Percentiles rank a stretch among this genome's conserved stretches.
These are phyloP conservation scores for Macrolepiota albuminosa DNA, from an alignment of 768 basidiomycete genomes.

Conservation along the genomic window DNA sequence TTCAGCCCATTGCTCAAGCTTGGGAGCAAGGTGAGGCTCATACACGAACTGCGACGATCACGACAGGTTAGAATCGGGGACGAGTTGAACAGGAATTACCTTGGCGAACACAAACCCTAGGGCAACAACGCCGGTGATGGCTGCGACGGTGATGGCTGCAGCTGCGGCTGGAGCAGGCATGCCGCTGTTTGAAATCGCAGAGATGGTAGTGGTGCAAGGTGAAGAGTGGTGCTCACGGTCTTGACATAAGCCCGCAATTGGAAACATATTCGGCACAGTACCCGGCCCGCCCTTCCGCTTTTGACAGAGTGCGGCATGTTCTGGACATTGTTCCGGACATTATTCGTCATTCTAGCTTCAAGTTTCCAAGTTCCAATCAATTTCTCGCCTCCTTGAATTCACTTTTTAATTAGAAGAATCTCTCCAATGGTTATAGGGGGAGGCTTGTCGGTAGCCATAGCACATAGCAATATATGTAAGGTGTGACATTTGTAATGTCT, in stretches of 20 bases:
- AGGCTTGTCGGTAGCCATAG: background rate
- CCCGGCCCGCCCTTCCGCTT: background rate
- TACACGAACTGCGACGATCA: constrained; percentile 50
- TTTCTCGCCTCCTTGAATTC: background rate
- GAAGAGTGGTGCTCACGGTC: constrained; percentile 1
- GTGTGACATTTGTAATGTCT: background rate
- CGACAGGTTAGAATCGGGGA: background rate
- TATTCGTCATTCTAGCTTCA: background rate
- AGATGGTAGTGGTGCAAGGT: constrained; percentile 8
- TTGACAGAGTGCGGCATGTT: background rate
- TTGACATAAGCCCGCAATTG: constrained; percentile 1
- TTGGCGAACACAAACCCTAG: constrained; percentile 15
- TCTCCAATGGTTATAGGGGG: background rate
- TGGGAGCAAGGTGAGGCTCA: constrained; percentile 64
- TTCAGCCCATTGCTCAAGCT: constrained; percentile 44
- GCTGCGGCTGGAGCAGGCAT: constrained; percentile 20
- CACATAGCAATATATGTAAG: background rate
- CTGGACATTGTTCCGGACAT: background rate
- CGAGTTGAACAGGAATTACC: constrained; percentile 6
- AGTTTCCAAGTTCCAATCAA: background rate
- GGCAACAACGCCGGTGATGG: constrained; percentile 14
- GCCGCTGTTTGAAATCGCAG: background rate
- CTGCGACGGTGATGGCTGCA: constrained; percentile 12
- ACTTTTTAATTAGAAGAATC: background rate
- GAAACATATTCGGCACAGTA: constrained; percentile 5